phyloP scores from a whole-genome alignment of 2,329 filamentous ascomycete genomes.

The Talaromyces sp. region DNA sequence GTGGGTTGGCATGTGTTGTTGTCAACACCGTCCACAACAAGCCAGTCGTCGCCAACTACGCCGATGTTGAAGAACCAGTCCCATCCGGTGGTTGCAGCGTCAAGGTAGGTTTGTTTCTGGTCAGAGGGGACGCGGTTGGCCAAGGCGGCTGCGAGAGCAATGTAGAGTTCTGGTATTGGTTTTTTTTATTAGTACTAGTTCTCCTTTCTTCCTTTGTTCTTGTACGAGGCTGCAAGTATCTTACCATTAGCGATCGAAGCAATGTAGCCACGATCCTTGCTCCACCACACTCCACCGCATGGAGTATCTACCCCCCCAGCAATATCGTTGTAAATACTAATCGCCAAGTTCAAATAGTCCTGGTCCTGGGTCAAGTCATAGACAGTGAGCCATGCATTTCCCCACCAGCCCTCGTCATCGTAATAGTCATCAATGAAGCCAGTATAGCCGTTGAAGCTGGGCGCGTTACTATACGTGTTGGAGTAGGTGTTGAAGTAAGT shows the following conservation, averaged over 20 bases:
- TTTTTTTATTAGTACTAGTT: not conserved
- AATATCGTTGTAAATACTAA: constrained; percentile 1
- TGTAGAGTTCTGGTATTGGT: not conserved
- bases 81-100: not conserved
- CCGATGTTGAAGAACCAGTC: constrained; percentile 4
- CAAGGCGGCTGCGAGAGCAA: not conserved
- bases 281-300: not conserved
- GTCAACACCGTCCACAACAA: not conserved
- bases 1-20: not conserved
- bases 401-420: not conserved
- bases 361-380: not conserved
- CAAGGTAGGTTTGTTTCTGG: not conserved
- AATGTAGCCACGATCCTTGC: not conserved
- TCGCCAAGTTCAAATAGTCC: constrained; percentile 3
- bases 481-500: not conserved
- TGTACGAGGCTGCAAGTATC: not conserved
- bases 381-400: not conserved
- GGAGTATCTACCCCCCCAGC: not conserved
- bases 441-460: not conserved
- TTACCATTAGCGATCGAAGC: constrained; percentile 1
- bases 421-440: not conserved
- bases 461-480: not conserved
- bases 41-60: not conserved
- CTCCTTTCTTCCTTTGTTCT: not conserved
- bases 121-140: not conserved